Base-by-base conservation (phyloP, 1,284 basidiomycete genomes). In the Cyathus olla region DNA sequence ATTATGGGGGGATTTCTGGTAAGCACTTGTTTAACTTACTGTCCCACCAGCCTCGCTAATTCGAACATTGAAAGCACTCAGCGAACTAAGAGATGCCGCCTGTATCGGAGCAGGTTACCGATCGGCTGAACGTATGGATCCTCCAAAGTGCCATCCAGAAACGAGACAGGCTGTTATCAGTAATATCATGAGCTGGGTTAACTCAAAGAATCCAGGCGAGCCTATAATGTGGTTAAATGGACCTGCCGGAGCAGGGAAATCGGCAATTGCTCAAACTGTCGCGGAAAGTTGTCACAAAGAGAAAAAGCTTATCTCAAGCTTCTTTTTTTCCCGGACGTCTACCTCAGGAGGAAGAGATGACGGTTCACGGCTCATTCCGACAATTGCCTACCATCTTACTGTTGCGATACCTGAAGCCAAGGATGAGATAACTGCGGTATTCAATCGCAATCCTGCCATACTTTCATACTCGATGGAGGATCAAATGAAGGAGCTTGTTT, bases 141-240 rank as follows among this genome's bases (percentile, higher is more conserved):
- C 37, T 40, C 53, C 53, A 19, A 55, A 55, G n/a, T 55, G 53
- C 24, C 39, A 55, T 27, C 53, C 53, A 24, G 29, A 55, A 21
- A 55, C 53, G 10, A 39, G 53, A 15, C 11, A 9, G 13, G 35
- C 39, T 21, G 39, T 55, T 11, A 39, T 55, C 15, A 26, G 42
- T 11, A 17, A 40, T 26, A 55, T 55, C 11, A 26, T 22, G 11
- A 42, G 22, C 21, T 55, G 53, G 53, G 35, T 42, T 15, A 42
- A 26, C 17, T 24, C 35, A 13, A 15, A 15, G 13, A 9, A 40
- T 15, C 37, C 15, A 11, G 24, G 13, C 9, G n/a, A 31, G 9
- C 40, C 21, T 6, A 55, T 55, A 15, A 55, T 55, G 53, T 55
- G 53, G 53, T 29, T 55, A 21, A 22, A 27, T 17, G 53, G 53